Evolutionary conservation across 2,329 filamentous ascomycete species (phyloP).

Genomic region (Ambrosiella beaveri): DNA sequence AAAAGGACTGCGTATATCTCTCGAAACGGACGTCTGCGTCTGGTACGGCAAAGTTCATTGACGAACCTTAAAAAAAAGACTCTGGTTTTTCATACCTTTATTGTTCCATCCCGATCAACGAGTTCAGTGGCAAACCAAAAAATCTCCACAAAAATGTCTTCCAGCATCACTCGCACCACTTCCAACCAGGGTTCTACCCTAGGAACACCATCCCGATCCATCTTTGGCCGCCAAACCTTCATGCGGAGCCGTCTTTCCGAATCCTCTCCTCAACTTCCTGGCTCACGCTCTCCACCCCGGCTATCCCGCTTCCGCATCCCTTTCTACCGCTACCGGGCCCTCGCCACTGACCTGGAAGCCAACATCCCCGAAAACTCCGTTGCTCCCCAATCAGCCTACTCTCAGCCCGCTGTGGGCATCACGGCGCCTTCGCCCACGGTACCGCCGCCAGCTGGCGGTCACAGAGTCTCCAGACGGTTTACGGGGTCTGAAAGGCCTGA

Average conservation of each 20-base stretch:
- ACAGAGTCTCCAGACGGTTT: slow-evolving; percentile 16
- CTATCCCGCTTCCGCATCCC: background rate
- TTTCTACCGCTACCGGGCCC: background rate
- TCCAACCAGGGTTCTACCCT: background rate
- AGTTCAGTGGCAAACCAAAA: background rate
- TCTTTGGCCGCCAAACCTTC: slow-evolving; percentile 6
- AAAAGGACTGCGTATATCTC: too few relatives aligned
- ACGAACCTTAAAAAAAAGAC: too few relatives aligned
- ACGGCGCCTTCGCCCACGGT: slow-evolving; percentile 2
- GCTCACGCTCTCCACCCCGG: background rate
- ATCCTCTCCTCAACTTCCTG: slow-evolving; percentile 6
- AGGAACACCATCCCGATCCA: background rate
- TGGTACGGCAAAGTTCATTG: too few relatives aligned
- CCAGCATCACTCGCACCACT: background rate
- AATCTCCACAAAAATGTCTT: background rate
- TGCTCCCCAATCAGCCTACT: background rate
- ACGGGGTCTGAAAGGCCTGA: slow-evolving; percentile 31
- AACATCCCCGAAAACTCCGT: background rate
- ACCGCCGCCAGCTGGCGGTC: background rate
- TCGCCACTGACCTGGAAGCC: slow-evolving; percentile 2
- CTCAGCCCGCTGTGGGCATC: background rate
- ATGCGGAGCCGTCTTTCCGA: slow-evolving; percentile 1
- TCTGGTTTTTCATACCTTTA: too few relatives aligned
- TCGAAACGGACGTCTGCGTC: too few relatives aligned
- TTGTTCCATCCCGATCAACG: background rate